Base-by-base conservation (phyloP, 345 rosid genomes). In the Arabidopsis arenosa region DNA sequence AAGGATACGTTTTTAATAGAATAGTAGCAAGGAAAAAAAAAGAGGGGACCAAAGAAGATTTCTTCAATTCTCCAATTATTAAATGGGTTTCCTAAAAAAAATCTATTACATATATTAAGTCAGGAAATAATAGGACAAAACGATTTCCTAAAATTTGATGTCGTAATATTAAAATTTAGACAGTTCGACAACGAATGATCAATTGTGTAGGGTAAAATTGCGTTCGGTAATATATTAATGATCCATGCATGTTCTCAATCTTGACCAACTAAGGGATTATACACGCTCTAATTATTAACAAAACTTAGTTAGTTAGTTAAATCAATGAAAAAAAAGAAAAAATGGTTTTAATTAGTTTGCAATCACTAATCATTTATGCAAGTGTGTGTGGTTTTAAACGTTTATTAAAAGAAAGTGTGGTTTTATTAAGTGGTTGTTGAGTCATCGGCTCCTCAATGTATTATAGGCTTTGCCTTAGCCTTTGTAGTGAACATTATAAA, bases 381-480 rank as follows among this genome's bases (percentile, higher is more conserved):
- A 77, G 77, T 70, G 52, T 65, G 43, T 64, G 56, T 37, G 60
- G 59, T 33, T 39, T 43, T 44, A 18, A 18, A 18, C 21, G 21
- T 18, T 18, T 18, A 18, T 18, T 18, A 18, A 18, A 18, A 18
- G 21, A 18, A 18, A 18, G 43, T 64, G 56, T 37, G 60, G 59
- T 33, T 39, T 43, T 40, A 63, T 43, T 40, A 63, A 83, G 88
- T 82, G 88, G 75, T 58, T 73, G 76, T 40, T 70, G 88, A 83
- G 83, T 83, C 86, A 83, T 71, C 77, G 74, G 60, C 59, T 76
- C 65, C 69, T 68, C 56, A 52, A 74, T 37, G 53, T 37, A 63
- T 8, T 57, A 48, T 77, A 79, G 80, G 55, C 77, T 70, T 63
- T 67, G 49, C 52, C 75, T 7, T 62, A 44, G 65, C 55, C 62